Conservation (phyloP, 805 yeast species). For the Debaryomyces castellii region DNA sequence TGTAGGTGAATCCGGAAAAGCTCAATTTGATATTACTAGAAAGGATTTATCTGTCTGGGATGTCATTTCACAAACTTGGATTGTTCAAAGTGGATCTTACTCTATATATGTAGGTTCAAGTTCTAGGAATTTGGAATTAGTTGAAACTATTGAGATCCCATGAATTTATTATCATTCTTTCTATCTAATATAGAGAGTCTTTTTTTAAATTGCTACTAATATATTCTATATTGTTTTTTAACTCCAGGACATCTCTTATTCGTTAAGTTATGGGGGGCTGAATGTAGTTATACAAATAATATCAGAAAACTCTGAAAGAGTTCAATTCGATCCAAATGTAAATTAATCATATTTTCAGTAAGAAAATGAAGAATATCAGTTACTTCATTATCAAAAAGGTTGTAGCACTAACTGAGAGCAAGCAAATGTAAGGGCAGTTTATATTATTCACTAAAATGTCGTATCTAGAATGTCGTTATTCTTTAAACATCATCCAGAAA, state of each 20-base stretch:
- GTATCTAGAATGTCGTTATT: not conserved
- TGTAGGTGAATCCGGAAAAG: slow-evolving; percentile 37
- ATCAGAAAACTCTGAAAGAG: no score
- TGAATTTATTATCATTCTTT: not conserved
- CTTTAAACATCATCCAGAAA: not conserved
- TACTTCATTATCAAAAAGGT: no score
- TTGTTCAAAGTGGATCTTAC: slow-evolving; percentile 55
- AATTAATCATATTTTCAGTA: no score
- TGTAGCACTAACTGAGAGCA: not conserved
- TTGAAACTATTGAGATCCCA: slow-evolving; percentile 42
- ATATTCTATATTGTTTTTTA: no score
- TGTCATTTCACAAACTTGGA: slow-evolving; percentile 54
- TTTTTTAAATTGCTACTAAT: no score
- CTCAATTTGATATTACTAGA: slow-evolving; percentile 45
- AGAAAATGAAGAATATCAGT: no score
- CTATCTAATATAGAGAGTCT: no score
- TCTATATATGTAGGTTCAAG: slow-evolving; percentile 51
- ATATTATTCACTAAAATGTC: not conserved
- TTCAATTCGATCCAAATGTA: no score
- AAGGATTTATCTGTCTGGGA: slow-evolving; percentile 62
- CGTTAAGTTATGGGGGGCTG: not conserved
- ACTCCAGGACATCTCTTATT: no score
- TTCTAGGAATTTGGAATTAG: slow-evolving; percentile 45
- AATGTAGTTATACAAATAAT: no score
- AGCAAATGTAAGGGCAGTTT: not conserved